Base-by-base conservation (phyloP, 257 asterid species). In the Salvia miltiorrhiza region DNA sequence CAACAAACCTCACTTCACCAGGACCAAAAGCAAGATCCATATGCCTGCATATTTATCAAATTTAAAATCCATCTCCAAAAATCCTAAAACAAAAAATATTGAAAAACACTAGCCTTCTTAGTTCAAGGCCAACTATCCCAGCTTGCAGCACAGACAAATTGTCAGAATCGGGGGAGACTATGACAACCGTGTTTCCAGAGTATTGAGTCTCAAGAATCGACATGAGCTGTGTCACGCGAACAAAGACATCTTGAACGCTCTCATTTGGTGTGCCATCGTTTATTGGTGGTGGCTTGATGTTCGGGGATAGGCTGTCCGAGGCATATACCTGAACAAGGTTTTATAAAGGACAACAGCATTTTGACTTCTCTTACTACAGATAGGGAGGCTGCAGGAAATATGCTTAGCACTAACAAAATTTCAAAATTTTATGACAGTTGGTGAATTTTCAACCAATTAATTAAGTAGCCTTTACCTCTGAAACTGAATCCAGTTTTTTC, bases 221-320 rank as follows among this genome's bases (percentile, higher is more conserved):
- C 98, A 90, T 93, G 75, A 90, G 92, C 48, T 90, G 97, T 10
- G 97, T 93, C 56, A 93, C 92, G 14, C 97, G 98, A 26, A 93
- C 98, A 78, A 90, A 90, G 5, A 93, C 98, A 61, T 90, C 98
- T 9, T 80, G 86, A 21, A 90, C 93, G 62, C 98, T 93, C 67
- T 90, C 97, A 35, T 93, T 93, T 11, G 98, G 98, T 24, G 98
- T 93, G 23, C 97, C 98, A 3, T 90, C 96, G 24, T 87, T 78
- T 39, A 80, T 74, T 60, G 98, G 98, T 1, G 97, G 97, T 11
- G 98, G 98, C 76, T 85, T 93, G 20, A 77, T 83, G 39, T 77
- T 88, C 11, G 90, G 78, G 54, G 98, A 93, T 56, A 90, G 81
- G 76, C 89, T 81, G 64, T 93, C 98, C 11, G 82, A 80, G 73